Conservation (phyloP, 2,329 filamentous ascomycete species). For the Fusarium irregulare region DNA sequence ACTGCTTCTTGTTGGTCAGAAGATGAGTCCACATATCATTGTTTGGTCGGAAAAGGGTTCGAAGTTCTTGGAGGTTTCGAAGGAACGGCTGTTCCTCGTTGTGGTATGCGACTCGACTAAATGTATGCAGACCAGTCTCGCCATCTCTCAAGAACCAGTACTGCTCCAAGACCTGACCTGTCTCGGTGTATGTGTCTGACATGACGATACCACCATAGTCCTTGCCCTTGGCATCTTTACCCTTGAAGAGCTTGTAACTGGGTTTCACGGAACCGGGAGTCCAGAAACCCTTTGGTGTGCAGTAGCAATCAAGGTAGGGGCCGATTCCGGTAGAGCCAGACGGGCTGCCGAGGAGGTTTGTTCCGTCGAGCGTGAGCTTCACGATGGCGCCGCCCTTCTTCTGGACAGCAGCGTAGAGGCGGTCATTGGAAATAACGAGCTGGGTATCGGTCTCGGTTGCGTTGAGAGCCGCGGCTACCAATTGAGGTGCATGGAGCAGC, state of each 20-base stretch:
- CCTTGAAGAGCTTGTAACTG: constrained; percentile 58
- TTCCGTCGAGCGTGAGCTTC: constrained; percentile 51
- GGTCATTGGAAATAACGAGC: constrained; percentile 54
- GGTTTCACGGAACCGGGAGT: constrained; percentile 64
- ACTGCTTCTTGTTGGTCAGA: constrained; percentile 65
- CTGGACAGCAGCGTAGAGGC: constrained; percentile 52
- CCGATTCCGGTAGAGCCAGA: constrained; percentile 58
- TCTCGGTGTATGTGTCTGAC: constrained; percentile 67
- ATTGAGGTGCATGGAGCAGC: constrained; percentile 40
- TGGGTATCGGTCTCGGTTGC: constrained; percentile 51
- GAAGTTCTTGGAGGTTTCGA: constrained; percentile 69
- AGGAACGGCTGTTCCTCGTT: constrained; percentile 67
- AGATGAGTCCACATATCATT: constrained; percentile 71
- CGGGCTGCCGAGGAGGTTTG: constrained; percentile 62
- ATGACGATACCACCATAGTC: constrained; percentile 69
- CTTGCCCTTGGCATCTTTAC: constrained; percentile 60
- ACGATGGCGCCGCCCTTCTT: constrained; percentile 54
- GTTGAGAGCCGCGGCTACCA: constrained; percentile 45
- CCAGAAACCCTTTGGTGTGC: constrained; percentile 68
- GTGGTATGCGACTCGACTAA: constrained; percentile 69
- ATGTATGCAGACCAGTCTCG: constrained; percentile 72
- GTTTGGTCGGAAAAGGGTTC: constrained; percentile 71
- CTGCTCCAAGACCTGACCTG: constrained; percentile 69
- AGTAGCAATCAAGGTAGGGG: constrained; percentile 73
- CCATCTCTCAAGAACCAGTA: constrained; percentile 73